A percentile compares a stretch with the other conserved stretches of the same genome.
phyloP scores from a whole-genome alignment of 306 rosid genomes.

The Sesbania bispinosa region DNA sequence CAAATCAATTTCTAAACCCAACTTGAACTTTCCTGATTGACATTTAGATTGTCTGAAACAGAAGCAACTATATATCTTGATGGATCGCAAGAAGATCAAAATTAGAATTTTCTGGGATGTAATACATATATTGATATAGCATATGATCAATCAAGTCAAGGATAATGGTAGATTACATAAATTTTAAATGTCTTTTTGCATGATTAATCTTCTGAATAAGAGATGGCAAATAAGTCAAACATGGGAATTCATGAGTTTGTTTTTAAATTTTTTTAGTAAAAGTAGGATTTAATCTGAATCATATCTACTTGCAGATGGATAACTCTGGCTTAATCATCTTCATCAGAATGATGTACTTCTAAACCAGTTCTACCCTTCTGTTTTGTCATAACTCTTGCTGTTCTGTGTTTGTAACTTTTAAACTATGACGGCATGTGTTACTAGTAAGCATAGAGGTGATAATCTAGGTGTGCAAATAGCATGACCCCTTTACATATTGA shows the following conservation, averaged over 20 bases:
- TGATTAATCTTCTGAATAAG: not conserved
- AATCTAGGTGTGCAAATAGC: not conserved
- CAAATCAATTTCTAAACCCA: not conserved
- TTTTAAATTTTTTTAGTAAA: not conserved
- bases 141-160: not conserved
- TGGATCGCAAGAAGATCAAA: not conserved
- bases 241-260: not conserved
- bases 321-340: not conserved
- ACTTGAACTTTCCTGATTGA: conserved; percentile 12
- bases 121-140: not conserved
- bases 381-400: not conserved
- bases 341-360: not conserved
- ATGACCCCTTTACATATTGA: not conserved
- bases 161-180: not conserved
- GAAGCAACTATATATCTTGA: not conserved
- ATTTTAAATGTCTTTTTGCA: not conserved
- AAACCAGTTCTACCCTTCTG: not conserved
- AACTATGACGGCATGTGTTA: not conserved
- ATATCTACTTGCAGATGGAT: not conserved
- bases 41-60: not conserved
- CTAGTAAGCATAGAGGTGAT: not conserved
- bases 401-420: not conserved
- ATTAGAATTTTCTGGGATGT: conserved; percentile 1
- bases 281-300: not conserved
- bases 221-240: not conserved